Evolutionary conservation across 2,329 filamentous ascomycete genomes (phyloP).

Genomic region (Penicillium sp.): DNA sequence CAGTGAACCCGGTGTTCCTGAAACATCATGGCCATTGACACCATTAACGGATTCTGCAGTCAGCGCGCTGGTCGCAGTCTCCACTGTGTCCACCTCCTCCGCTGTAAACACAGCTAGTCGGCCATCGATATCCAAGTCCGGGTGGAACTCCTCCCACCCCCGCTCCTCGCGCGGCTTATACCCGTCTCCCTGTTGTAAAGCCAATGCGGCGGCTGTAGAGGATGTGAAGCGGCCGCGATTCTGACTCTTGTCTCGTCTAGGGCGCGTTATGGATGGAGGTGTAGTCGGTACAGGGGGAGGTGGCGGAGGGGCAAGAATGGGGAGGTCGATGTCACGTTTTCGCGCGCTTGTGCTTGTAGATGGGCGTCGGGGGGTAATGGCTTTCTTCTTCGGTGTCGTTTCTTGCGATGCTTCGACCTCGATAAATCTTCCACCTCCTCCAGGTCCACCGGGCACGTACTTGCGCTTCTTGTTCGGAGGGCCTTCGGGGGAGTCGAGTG

Average conservation of each 20-base stretch:
- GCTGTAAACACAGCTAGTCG: constrained; percentile 78
- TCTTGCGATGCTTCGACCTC: constrained; percentile 65
- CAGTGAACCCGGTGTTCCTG: constrained; percentile 49
- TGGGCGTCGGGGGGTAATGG: constrained; percentile 47
- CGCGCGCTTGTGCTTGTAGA: constrained; percentile 46
- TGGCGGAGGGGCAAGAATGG: constrained; percentile 31
- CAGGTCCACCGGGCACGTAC: constrained; percentile 85
- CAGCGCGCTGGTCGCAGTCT: constrained; percentile 53
- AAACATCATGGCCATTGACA: constrained; percentile 31
- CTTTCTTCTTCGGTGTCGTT: constrained; percentile 24
- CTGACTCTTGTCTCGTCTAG: constrained; percentile 47
- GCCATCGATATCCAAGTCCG: constrained; percentile 86
- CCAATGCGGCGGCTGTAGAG: constrained; percentile 81
- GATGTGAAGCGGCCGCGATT: constrained; percentile 75
- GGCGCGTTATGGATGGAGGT: constrained; percentile 42
- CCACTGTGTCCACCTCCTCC: constrained; percentile 80
- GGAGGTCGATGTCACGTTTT: constrained; percentile 51
- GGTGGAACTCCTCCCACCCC: constrained; percentile 97
- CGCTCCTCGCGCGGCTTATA: constrained; percentile 97
- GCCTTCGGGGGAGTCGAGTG: constrained; percentile 49
- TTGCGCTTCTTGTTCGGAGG: constrained; percentile 71
- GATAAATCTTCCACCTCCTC: constrained; percentile 82
- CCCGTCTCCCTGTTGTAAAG: constrained; percentile 87
- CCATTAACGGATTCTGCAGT: constrained; percentile 34
- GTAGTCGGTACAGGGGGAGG: constrained; percentile 39